Percentiles rank a stretch among this genome's conserved stretches.
phyloP scores from a whole-genome alignment of 257 asterid species.

The Thymus quinquecostatus region DNA sequence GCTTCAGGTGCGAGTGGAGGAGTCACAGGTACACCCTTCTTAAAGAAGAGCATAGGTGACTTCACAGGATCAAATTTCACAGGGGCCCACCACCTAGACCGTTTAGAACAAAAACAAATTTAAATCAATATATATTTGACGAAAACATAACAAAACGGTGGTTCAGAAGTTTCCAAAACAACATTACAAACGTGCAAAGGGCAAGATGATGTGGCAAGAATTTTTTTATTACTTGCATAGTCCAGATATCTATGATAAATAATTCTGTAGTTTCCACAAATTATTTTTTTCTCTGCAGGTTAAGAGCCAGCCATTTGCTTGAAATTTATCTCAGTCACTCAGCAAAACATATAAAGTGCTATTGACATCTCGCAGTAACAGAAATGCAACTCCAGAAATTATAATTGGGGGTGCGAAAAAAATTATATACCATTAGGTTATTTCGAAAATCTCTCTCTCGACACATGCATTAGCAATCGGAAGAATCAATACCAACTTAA shows the following conservation, averaged over 20 bases:
- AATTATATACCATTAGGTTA: no score
- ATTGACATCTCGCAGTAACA: not conserved
- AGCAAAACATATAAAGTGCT: not conserved
- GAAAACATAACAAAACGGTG: not conserved
- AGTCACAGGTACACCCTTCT: conserved; percentile 72
- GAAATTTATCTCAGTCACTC: conserved; percentile 19
- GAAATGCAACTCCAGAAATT: not conserved
- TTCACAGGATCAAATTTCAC: conserved; percentile 95
- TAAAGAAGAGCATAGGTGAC: conserved; percentile 92
- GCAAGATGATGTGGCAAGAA: not conserved
- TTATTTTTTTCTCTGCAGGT: conserved; percentile 6
- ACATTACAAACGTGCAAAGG: not conserved
- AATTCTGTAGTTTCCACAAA: conserved; percentile 7
- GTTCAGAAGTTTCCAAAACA: not conserved
- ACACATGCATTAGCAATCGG: no score
- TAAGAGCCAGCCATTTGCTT: not conserved
- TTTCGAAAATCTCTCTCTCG: no score
- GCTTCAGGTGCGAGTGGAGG: conserved; percentile 72
- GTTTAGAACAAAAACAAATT: conserved; percentile 26
- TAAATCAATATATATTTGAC: conserved; percentile 18
- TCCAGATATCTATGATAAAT: not conserved
- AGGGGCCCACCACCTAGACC: conserved; percentile 98
- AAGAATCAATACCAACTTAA: no score
- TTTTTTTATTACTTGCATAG: no score
- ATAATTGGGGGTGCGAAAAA: no score